Percentiles rank a stretch among this genome's conserved stretches.
Evolutionary conservation across 768 basidiomycete species (phyloP).

Genomic region (Chalciporus sphaerocephalus): DNA sequence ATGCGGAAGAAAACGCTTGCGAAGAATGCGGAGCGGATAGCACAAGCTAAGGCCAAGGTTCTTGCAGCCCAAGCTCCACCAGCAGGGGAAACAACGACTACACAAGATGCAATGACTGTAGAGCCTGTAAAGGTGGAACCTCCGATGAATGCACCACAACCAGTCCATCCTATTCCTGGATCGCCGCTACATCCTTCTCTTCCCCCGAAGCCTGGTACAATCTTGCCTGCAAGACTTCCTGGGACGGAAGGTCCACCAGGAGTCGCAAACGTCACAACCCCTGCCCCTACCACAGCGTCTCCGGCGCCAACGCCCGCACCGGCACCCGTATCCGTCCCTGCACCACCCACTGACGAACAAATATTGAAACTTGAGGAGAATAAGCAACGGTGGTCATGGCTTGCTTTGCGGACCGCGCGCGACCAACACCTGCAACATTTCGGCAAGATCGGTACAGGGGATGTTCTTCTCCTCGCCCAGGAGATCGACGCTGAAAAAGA

Average conservation of each 20-base stretch:
- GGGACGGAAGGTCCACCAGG: slow-evolving; percentile 32
- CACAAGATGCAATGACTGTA: slow-evolving; percentile 17
- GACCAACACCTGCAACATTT: slow-evolving; percentile 73
- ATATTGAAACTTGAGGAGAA: slow-evolving; percentile 66
- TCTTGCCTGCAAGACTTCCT: slow-evolving; percentile 28
- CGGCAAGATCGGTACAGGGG: slow-evolving; percentile 77
- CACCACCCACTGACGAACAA: slow-evolving; percentile 42
- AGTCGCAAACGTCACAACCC: slow-evolving; percentile 7
- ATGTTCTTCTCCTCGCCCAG: slow-evolving; percentile 47
- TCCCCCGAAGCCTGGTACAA: slow-evolving; percentile 62
- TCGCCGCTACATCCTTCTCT: slow-evolving; percentile 64
- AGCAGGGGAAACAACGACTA: slow-evolving; percentile 19
- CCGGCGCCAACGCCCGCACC: slow-evolving; percentile 18
- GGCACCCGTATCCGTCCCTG: slow-evolving; percentile 24
- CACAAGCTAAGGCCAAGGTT: slow-evolving; percentile 42
- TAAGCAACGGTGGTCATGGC: slow-evolving; percentile 76
- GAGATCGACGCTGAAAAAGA: slow-evolving; percentile 37
- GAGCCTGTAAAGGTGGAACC: slow-evolving; percentile 24
- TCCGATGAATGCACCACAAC: slow-evolving; percentile 1
- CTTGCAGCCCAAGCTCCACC: slow-evolving; percentile 20
- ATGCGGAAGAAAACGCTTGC: slow-evolving; percentile 41
- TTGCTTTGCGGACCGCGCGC: slow-evolving; percentile 72
- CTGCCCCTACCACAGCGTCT: slow-evolving; percentile 13
- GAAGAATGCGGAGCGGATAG: slow-evolving; percentile 35
- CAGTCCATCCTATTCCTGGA: slow-evolving; percentile 15